Conservation (phyloP, 2,329 filamentous ascomycete genomes). For the Penicillium expansum region DNA sequence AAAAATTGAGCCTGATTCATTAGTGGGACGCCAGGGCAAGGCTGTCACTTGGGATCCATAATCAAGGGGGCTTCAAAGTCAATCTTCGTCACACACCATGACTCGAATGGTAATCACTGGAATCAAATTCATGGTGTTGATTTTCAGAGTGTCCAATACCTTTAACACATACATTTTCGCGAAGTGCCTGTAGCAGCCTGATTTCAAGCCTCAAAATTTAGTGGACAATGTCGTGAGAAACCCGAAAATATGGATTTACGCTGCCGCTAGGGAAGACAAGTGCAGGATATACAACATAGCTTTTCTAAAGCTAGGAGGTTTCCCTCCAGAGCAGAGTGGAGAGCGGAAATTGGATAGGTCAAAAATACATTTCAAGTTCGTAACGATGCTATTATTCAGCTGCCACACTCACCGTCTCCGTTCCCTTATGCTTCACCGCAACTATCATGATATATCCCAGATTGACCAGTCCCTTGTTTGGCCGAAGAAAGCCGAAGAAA, state of each 20-base stretch:
- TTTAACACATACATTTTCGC: background rate
- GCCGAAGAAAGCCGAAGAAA: conserved; percentile 10
- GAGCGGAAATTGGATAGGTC: background rate
- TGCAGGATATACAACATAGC: no score
- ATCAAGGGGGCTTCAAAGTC: background rate
- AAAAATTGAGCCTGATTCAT: background rate
- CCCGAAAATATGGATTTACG: no score
- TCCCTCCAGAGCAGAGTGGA: background rate
- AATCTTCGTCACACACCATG: conserved; percentile 4
- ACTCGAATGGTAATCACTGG: conserved; percentile 6
- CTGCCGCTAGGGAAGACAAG: no score
- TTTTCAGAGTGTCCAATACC: conserved; percentile 4
- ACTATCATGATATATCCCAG: conserved; percentile 11
- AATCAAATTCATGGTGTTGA: conserved; percentile 5
- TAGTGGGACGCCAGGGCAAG: background rate
- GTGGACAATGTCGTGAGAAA: no score
- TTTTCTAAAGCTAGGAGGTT: no score
- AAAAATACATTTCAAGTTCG: background rate
- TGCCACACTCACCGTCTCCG: background rate
- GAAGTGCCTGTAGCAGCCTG: background rate
- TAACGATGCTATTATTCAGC: no score
- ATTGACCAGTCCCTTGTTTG: conserved; percentile 6
- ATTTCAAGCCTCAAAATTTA: no score
- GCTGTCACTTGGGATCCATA: no score
- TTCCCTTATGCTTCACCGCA: background rate